Evolutionary conservation across 805 yeast species (phyloP), one percentile per base, ranked within the genome.

Genomic region (Ogataea minuta): DNA sequence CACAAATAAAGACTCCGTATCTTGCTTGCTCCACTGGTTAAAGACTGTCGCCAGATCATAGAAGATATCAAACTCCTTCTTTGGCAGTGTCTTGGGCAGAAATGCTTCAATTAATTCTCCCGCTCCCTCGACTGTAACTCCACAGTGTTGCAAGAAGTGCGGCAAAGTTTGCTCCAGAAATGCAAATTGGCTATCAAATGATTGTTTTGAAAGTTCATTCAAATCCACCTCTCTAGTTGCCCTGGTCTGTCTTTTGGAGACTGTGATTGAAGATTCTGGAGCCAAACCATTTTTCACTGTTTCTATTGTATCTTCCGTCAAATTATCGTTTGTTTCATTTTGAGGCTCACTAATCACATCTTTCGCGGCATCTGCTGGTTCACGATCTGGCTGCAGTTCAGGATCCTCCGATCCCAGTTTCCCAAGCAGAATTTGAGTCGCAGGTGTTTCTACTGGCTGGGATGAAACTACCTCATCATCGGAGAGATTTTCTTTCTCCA

Each of bases 111-210:
- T n/a, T 13, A 46, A n/a, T 9, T 38, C 19, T 3, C 36, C 39
- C 4, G 39, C 16, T 8, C 29, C n/a, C 39, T 66, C 73, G 2
- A 69, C 46, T 28, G 68, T 47, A 6, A 70, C 57, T 25, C 66
- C 75, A 33, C 56, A 45, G 11, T 48, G 33, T 2, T 34, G 35
- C 6, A 57, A 13, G 34, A 39, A 58, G 13, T 46, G 36, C 1
- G 49, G 41, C 4, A 59, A 23, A 0, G 50, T 45, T 4, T 41
- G 28, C 4, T 49, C 47, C 45, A 50, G 36, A 49, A 39, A 39
- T 53, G 32, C 40, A 40, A 50, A 31, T 26, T 53, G 45, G 20
- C 25, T 23, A 27, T 46, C 48, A 34, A 48, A 48, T 6, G 46
- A 37, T 7, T 39, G 42, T 2, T 28, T 33, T 11, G 36, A 43